Percentiles rank a stretch among this genome's conserved stretches.
Evolutionary conservation across 805 yeast species (phyloP).

Genomic region (Kodamaea hsintzibuensis): DNA sequence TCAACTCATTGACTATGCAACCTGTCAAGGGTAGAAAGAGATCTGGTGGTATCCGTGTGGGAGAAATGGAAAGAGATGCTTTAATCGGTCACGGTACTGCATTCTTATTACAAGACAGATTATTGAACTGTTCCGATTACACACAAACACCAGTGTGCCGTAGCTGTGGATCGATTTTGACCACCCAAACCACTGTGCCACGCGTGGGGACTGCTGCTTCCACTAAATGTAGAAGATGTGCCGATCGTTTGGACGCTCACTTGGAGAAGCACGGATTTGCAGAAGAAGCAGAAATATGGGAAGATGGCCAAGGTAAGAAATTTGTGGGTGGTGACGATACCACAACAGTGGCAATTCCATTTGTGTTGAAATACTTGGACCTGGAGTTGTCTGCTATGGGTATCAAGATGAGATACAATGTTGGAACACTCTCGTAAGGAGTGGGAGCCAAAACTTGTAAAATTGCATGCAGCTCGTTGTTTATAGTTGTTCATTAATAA

Average conservation of each 20-base stretch:
- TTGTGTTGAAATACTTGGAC: constrained; percentile 91
- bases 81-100: constrained; percentile 98
- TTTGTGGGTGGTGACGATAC: constrained; percentile 91
- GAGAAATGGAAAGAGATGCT: constrained; percentile 99
- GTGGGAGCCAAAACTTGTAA: neutral
- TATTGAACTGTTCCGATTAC: constrained; percentile 93
- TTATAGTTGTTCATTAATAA: neutral
- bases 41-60: constrained; percentile 98
- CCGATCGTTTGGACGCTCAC: constrained; percentile 64
- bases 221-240: constrained; percentile 89
- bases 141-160: constrained; percentile 90
- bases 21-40: constrained; percentile 99
- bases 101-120: constrained; percentile 88
- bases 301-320: constrained; percentile 92
- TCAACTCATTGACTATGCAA: constrained; percentile 95
- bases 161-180: constrained; percentile 86
- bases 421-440: constrained; percentile 30
- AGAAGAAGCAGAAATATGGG: constrained; percentile 84
- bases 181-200: constrained; percentile 90
- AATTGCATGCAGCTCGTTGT: neutral
- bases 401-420: constrained; percentile 86
- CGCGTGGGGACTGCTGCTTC: constrained; percentile 80
- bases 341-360: constrained; percentile 95
- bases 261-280: constrained; percentile 48
- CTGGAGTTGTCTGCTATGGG: constrained; percentile 98